These are phyloP conservation scores for Cordyceps fumosorosea DNA, from an alignment of 2,329 filamentous ascomycete species.

Conservation along the genomic window DNA sequence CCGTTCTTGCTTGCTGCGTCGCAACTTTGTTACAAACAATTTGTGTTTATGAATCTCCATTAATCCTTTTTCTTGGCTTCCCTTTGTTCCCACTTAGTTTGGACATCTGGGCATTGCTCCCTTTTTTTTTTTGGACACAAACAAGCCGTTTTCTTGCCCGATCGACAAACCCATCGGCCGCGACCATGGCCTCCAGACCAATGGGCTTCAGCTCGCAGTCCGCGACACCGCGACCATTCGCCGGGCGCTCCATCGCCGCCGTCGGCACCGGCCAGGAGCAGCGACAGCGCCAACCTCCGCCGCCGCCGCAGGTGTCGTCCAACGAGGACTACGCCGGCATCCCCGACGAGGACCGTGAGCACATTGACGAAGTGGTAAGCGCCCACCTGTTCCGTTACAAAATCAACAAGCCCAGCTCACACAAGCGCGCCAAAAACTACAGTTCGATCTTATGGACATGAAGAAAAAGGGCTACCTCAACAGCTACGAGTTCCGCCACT, in stretches of 20 bases:
- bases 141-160: not conserved
- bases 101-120: not conserved
- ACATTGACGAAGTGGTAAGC: slow-evolving; percentile 86
- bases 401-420: not conserved
- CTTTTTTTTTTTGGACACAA: not conserved
- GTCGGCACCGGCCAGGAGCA: slow-evolving; percentile 22
- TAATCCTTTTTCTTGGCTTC: not conserved
- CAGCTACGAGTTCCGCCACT: slow-evolving; percentile 97
- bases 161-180: not conserved
- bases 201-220: slow-evolving; percentile 29
- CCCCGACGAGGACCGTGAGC: slow-evolving; percentile 83
- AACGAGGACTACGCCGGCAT: slow-evolving; percentile 42
- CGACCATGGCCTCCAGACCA: slow-evolving; percentile 7
- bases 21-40: not conserved
- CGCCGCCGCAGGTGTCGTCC: slow-evolving; percentile 28
- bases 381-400: not conserved
- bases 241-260: slow-evolving; percentile 27
- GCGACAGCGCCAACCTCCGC: slow-evolving; percentile 22
- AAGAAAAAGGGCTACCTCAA: slow-evolving; percentile 92
- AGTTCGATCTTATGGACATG: slow-evolving; percentile 95
- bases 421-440: not conserved
- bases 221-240: slow-evolving; percentile 31
- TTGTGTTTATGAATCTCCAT: not conserved
- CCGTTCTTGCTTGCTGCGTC: slow-evolving; percentile 5
- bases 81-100: not conserved